Base-by-base conservation (phyloP, 2,329 filamentous ascomycete genomes). In the Pseudodiploospora longispora region DNA sequence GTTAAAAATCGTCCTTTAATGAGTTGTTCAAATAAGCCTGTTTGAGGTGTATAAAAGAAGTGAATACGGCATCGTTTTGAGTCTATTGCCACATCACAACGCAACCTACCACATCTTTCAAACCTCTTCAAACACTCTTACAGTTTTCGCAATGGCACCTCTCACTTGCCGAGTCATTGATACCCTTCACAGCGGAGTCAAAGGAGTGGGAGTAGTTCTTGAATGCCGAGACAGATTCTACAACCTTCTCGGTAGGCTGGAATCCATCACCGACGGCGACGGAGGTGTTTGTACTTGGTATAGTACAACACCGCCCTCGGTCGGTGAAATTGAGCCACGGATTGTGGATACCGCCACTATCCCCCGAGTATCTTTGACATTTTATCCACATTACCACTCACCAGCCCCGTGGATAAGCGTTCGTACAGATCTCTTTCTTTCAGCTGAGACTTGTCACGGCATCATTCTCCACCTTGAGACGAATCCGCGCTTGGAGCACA, bases 121-220 rank as follows among this genome's bases (percentile, higher is more conserved):
- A n/a, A n/a, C n/a, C n/a, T n/a, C 6, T 30, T 3, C 10, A 40
- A 40, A 40, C 27, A 29, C 19, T 12, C 9, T 19, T 10, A 27
- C 30, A n/a, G n/a, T n/a, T n/a, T n/a, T n/a, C n/a, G n/a, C n/a
- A n/a, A 48, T 48, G 29, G 46, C 42, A 31, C 46, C 42, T n/a
- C n/a, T 48, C 27, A 35, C 41, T 29, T 48, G 34, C 9, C 12
- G 19, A 43, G 46, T 48, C 27, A 19, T 48, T n/a, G 19, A 48
- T n/a, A 31, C 31, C 28, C 34, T 36, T 9, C 3, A 44, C n/a
- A 31, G 6, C 6, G 29, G 47, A 4, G 28, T 47, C 3, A 32
- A 37, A 28, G 44, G 43, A 10, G 36, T 49, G 8, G 31, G 38
- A 27, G 41, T 46, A 7, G 30, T 39, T 9, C 33, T 49, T 5